Percentiles rank a stretch among this genome's conserved stretches.
These are phyloP conservation scores for Naganishia sp. DNA, from an alignment of 1,284 basidiomycete species.

Conservation along the genomic window DNA sequence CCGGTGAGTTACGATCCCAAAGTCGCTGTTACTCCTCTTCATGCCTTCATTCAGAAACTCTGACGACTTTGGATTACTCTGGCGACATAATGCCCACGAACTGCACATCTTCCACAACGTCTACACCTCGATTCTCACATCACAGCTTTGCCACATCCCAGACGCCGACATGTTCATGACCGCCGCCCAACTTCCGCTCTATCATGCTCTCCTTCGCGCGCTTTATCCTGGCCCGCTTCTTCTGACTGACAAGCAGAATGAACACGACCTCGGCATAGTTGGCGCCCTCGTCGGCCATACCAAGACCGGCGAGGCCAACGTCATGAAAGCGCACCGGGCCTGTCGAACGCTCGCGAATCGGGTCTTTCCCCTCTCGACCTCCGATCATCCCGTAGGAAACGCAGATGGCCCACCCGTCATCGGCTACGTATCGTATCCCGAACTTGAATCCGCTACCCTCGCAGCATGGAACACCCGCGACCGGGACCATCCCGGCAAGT, in stretches of 20 bases:
- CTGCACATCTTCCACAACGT: conserved; percentile 42
- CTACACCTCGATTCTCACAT: conserved; percentile 39
- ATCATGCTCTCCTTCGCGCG: conserved; percentile 43
- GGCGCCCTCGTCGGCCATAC: conserved; percentile 28
- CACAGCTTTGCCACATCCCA: conserved; percentile 39
- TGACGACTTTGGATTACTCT: conserved; percentile 43
- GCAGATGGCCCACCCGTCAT: conserved; percentile 37
- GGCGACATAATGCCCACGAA: conserved; percentile 35
- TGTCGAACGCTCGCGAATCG: conserved; percentile 25
- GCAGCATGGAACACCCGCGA: conserved; percentile 39
- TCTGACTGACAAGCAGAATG: conserved; percentile 41
- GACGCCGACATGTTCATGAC: conserved; percentile 49
- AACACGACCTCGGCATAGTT: conserved; percentile 36
- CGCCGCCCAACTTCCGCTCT: conserved; percentile 31
- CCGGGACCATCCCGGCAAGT: conserved; percentile 17
- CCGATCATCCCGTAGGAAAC: conserved; percentile 33
- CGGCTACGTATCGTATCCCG: conserved; percentile 26
- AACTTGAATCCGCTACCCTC: conserved; percentile 34
- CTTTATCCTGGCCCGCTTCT: conserved; percentile 43
- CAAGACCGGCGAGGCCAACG: conserved; percentile 25
- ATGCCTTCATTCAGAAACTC: conserved; percentile 35
- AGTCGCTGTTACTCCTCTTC: background rate
- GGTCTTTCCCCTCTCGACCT: conserved; percentile 35
- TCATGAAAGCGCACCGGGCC: conserved; percentile 30
- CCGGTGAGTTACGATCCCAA: conserved; percentile 34